Evolutionary conservation across 2,329 filamentous ascomycete species (phyloP).

Genomic region (Didymella segeticola): DNA sequence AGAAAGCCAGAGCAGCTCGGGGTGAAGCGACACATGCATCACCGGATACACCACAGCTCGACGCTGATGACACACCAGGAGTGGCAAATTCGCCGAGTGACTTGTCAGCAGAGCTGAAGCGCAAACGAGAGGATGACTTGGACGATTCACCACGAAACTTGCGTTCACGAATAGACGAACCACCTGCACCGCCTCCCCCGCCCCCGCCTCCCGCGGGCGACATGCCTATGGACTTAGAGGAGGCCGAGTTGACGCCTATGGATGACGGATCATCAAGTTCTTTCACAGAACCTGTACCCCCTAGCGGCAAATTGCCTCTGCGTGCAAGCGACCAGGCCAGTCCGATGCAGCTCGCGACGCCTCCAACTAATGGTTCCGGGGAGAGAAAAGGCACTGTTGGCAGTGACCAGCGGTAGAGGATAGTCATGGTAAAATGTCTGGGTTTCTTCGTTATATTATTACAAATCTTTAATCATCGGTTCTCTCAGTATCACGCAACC

Average conservation of each 20-base stretch:
- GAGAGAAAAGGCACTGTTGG: conserved; percentile 10
- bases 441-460: conserved; percentile 9
- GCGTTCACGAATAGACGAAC: conserved; percentile 42
- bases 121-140: conserved; percentile 46
- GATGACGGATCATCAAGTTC: conserved; percentile 29
- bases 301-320: conserved; percentile 12
- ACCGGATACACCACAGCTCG: conserved; percentile 28
- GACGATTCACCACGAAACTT: conserved; percentile 42
- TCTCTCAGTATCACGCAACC: neutral
- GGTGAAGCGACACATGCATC: conserved; percentile 41
- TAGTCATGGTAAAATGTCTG: neutral
- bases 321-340: conserved; percentile 30
- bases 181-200: conserved; percentile 52
- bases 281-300: conserved; percentile 2
- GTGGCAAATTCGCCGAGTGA: conserved; percentile 33
- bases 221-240: conserved; percentile 35
- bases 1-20: conserved; percentile 63
- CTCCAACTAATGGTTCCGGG: conserved; percentile 45
- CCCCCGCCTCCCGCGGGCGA: conserved; percentile 51
- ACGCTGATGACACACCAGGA: conserved; percentile 10
- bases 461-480: conserved; percentile 14
- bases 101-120: conserved; percentile 43
- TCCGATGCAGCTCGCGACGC: conserved; percentile 56
- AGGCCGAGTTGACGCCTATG: conserved; percentile 30
- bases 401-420: conserved; percentile 4